Percentiles rank a stretch among this genome's conserved stretches.
These are phyloP conservation scores for Xanthoceras sorbifolium DNA, from an alignment of 345 rosid species.

Conservation along the genomic window DNA sequence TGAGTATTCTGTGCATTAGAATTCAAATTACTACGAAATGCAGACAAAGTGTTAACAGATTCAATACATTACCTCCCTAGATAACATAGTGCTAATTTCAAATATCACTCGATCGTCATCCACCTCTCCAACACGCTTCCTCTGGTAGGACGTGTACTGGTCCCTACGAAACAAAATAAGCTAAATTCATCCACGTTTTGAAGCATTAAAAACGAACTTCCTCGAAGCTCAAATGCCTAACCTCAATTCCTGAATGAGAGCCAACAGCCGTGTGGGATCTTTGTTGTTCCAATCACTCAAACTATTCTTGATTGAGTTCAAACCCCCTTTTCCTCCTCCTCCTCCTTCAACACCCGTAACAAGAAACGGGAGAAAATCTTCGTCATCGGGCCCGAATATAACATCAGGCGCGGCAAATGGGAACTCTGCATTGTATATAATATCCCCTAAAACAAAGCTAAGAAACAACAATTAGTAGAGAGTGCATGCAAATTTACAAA, in stretches of 20 bases:
- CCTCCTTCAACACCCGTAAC: slow-evolving; percentile 29
- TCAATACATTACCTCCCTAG: slow-evolving; percentile 70
- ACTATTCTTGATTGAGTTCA: slow-evolving; percentile 30
- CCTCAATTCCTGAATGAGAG: slow-evolving; percentile 81
- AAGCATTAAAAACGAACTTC: slow-evolving; percentile 11
- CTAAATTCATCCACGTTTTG: background rate
- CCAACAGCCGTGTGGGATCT: slow-evolving; percentile 64
- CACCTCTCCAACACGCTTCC: slow-evolving; percentile 65
- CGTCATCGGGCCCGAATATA: slow-evolving; percentile 82
- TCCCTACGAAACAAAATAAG: slow-evolving; percentile 45
- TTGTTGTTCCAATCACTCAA: slow-evolving; percentile 68
- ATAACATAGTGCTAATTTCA: slow-evolving; percentile 81
- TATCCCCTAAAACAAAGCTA: slow-evolving; percentile 65
- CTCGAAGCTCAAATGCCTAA: slow-evolving; percentile 21
- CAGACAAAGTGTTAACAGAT: background rate
- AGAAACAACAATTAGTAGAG: background rate
- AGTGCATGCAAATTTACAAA: background rate
- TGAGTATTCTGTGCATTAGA: background rate
- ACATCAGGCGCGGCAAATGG: slow-evolving; percentile 78
- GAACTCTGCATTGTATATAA: slow-evolving; percentile 78
- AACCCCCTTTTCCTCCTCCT: slow-evolving; percentile 42
- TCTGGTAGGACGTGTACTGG: slow-evolving; percentile 63
- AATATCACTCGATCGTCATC: slow-evolving; percentile 86
- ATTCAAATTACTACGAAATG: slow-evolving; percentile 8
- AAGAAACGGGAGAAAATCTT: slow-evolving; percentile 63